Base-by-base conservation (phyloP, 139 green algal species). In the Tetraselmis striata region DNA sequence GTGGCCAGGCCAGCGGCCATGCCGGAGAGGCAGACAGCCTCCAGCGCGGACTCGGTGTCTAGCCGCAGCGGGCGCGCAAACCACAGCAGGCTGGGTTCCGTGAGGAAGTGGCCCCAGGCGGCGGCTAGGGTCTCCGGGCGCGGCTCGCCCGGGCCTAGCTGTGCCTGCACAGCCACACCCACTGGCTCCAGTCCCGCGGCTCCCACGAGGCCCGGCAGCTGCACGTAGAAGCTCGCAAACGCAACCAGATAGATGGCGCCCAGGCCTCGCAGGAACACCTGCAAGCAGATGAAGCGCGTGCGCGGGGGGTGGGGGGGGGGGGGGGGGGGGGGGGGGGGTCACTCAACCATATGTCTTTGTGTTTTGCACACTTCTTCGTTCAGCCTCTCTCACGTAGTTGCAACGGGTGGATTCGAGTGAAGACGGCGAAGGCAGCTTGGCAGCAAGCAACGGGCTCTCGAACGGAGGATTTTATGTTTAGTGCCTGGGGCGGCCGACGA, bases 171-270 rank as follows among this genome's bases (percentile, higher is more conserved):
- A n/a, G n/a, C n/a, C n/a, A n/a, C n/a, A n/a, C n/a, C n/a, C 29
- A 31, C 5, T 18, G 76, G 76, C 29, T 31, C 76, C 11, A 79
- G 76, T 79, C 76, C 76, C 29, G 5, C 11, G 11, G 29, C 5
- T 22, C 76, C 76, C 29, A 79, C 29, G 5, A 79, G 76, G 5
- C 76, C 76, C 29, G 29, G 29, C 76, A 79, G 76, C 76, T 79
- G 76, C 29, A 79, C 76, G 76, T 45, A 79, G 18, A 79, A 31
- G 29, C 29, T 45, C 29, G 76, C 29, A 18, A 79, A 79, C 18
- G 76, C 76, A 18, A 31, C 18, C 11, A 79, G 29, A 18, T 31
- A 79, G 29, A 79, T 31, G 29, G 18, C 5, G 29, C 29, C 76
- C 76, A 79, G 76, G 29, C 29, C 29, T 24, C 29, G 29, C 29